Evolutionary conservation across 177 flowering plant species (phyloP).

Genomic region (Vitis hybrid): DNA sequence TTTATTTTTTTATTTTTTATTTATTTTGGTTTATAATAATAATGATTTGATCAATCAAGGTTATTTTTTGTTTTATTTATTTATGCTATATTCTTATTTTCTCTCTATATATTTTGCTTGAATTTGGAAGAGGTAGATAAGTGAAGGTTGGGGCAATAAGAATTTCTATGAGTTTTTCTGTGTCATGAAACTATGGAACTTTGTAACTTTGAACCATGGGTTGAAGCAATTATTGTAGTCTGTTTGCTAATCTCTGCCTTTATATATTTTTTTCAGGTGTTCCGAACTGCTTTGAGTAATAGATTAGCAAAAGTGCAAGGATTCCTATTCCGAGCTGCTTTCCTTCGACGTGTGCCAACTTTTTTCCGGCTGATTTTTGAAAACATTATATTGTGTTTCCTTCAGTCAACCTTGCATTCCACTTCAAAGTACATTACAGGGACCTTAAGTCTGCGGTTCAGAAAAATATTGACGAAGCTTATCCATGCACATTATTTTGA

Average conservation of each 20-base stretch:
- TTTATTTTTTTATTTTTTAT: no score
- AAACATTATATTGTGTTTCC: conserved; percentile 84
- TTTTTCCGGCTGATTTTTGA: conserved; percentile 85
- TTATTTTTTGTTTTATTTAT: no score
- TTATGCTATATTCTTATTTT: no score
- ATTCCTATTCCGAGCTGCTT: conserved; percentile 93
- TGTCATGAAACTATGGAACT: neutral
- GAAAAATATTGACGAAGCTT: conserved; percentile 86
- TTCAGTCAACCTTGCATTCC: conserved; percentile 81
- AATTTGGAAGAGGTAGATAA: no score
- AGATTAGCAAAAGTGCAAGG: conserved; percentile 99
- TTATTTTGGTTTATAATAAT: no score
- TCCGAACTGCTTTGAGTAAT: conserved; percentile 89
- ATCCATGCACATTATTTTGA: conserved; percentile 63
- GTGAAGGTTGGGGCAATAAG: no score
- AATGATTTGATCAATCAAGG: no score
- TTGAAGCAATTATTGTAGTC: no score
- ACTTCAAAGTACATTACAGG: conserved; percentile 94
- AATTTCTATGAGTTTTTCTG: no score
- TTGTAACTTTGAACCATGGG: neutral
- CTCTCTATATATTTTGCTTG: no score
- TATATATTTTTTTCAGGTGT: conserved; percentile 49
- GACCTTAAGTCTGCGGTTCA: conserved; percentile 79
- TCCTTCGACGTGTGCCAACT: conserved; percentile 86
- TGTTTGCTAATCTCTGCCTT: neutral